Conservation (phyloP, 225 moss, liverwort and hornwort species). For the Bryoerythrophyllum caledonicum region DNA sequence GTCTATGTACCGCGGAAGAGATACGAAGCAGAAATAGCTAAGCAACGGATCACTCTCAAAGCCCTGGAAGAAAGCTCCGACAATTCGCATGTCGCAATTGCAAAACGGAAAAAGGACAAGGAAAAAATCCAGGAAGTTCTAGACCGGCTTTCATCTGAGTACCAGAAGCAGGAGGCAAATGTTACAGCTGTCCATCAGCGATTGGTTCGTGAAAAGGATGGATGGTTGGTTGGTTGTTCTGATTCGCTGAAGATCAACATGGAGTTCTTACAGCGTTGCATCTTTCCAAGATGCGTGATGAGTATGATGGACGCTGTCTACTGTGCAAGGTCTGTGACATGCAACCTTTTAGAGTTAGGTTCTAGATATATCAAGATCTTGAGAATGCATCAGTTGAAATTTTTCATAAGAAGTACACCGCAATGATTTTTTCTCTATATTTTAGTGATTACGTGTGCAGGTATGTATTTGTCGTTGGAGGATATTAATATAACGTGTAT, state of each 20-base stretch:
- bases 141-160: conserved; percentile 85
- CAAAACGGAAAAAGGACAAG: conserved; percentile 97
- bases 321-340: conserved; percentile 82
- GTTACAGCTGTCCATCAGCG: conserved; percentile 85
- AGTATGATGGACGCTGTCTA: conserved; percentile 99
- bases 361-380: neutral
- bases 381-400: conserved; percentile 6
- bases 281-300: conserved; percentile 98
- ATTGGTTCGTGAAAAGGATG: conserved; percentile 88
- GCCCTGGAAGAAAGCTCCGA: conserved; percentile 91
- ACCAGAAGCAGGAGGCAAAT: conserved; percentile 96
- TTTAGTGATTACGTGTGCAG: conserved; percentile 3
- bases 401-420: neutral
- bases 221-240: conserved; percentile 92
- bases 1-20: conserved; percentile 90
- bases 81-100: conserved; percentile 90
- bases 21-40: conserved; percentile 92
- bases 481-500: neutral
- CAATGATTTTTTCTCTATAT: neutral
- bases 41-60: conserved; percentile 86
- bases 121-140: conserved; percentile 96
- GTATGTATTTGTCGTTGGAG: neutral
- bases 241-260: conserved; percentile 98
- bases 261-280: conserved; percentile 98
- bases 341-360: conserved; percentile 13